Evolutionary conservation across 768 basidiomycete genomes (phyloP).

Genomic region (Scleroderma bovista): DNA sequence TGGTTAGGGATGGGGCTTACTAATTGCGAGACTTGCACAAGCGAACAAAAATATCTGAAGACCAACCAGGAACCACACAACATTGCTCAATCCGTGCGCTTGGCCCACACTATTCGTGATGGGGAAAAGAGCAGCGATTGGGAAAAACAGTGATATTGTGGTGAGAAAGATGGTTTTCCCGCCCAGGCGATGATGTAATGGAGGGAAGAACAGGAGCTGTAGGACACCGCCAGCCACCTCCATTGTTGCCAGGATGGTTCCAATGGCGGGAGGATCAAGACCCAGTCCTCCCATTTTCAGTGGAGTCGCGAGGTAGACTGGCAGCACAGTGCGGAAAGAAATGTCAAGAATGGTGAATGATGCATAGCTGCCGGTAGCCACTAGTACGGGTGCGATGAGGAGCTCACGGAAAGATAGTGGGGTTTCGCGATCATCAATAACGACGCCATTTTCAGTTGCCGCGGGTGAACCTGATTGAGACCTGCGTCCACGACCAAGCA

Average conservation of each 20-base stretch:
- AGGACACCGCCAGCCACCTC: conserved; percentile 61
- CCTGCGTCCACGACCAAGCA: conserved; percentile 20
- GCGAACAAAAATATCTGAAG: conserved; percentile 45
- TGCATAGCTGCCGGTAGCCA: conserved; percentile 62
- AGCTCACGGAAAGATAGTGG: conserved; percentile 48
- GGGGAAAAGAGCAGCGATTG: conserved; percentile 60
- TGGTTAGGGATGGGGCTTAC: conserved; percentile 34
- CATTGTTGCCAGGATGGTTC: conserved; percentile 54
- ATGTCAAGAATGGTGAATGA: conserved; percentile 63
- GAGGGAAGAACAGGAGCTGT: conserved; percentile 64
- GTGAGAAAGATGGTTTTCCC: conserved; percentile 50
- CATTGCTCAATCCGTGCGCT: conserved; percentile 38
- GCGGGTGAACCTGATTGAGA: conserved; percentile 10
- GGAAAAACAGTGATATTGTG: conserved; percentile 43
- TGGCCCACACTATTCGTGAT: conserved; percentile 43
- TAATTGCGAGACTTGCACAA: conserved; percentile 44
- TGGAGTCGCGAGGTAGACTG: conserved; percentile 70
- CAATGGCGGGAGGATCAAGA: conserved; percentile 59
- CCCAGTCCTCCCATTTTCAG: conserved; percentile 64
- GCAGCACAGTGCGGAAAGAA: conserved; percentile 57
- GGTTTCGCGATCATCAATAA: conserved; percentile 13
- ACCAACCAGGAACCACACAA: conserved; percentile 37
- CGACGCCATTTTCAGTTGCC: conserved; percentile 6
- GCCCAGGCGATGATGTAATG: conserved; percentile 55
- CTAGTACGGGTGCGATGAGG: conserved; percentile 48